Evolutionary conservation across 495 filamentous ascomycete species (phyloP), one percentile per base, ranked within the genome.

Genomic region (Glutinoglossum americanum): DNA sequence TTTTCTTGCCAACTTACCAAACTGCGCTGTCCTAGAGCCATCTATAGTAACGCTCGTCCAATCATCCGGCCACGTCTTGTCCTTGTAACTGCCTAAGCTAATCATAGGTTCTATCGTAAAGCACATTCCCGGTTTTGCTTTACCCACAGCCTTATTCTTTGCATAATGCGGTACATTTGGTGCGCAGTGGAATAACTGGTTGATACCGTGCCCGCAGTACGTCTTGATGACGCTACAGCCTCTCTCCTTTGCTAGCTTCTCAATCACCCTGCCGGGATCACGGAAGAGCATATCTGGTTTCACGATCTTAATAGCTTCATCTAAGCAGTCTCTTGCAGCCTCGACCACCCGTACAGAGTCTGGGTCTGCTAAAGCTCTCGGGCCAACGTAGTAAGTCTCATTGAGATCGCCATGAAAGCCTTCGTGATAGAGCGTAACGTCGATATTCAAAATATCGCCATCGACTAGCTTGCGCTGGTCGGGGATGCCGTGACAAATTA

Each of bases 101-200:
- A 94, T 85, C 87, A 94, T 94, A 17, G 87, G 87, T 70, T 94
- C 87, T 59, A 94, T 93, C 0, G 88, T 93, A 59, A 94, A 94
- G 61, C 84, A 89, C 88, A 93, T 92, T 33, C 88, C 87, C 6
- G 80, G 77, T 70, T 92, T 90, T 45, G 86, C 87, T 21, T 79
- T 79, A 45, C 87, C 87, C 0, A 92, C 83, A 0, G 87, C 87
- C 77, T 92, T 94, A 68, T 93, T 94, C 70, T 86, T 89, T 32
- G 75, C 85, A 62, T 93, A 94, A 67, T 94, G 87, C 3, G 88
- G 87, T 17, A 94, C 76, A 65, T 87, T 90, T 15, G 87, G 87
- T 11, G 85, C 77, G 65, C 79, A 80, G 69, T 94, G 87, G 75
- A 94, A 94, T 37, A 89, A 70, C 41, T 74, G 80, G 67, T 92